These are phyloP conservation scores for Talaromyces sp. DNA, from an alignment of 2,329 filamentous ascomycete species.

Conservation along the genomic window DNA sequence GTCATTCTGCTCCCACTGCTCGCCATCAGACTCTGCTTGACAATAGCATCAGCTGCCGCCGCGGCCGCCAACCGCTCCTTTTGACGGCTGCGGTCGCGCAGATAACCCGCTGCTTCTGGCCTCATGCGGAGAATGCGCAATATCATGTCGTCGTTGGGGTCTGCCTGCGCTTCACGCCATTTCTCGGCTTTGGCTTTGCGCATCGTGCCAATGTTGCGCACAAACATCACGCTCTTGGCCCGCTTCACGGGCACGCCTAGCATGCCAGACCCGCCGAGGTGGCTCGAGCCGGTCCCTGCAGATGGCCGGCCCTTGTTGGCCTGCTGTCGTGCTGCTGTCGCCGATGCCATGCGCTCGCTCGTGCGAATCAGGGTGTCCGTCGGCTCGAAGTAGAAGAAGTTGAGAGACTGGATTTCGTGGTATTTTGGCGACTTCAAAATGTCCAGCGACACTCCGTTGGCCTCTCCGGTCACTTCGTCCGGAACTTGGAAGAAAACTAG, in stretches of 20 bases:
- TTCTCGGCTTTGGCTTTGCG: conserved; percentile 93
- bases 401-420: conserved; percentile 90
- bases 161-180: conserved; percentile 88
- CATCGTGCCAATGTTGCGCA: conserved; percentile 92
- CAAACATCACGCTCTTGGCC: conserved; percentile 78
- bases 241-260: conserved; percentile 47
- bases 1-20: conserved; percentile 50
- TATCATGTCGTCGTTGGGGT: conserved; percentile 98
- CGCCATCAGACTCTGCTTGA: conserved; percentile 76
- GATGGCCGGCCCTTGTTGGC: conserved; percentile 62
- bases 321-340: conserved; percentile 73
- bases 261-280: conserved; percentile 41
- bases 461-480: conserved; percentile 76
- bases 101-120: conserved; percentile 78
- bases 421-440: conserved; percentile 96
- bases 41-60: conserved; percentile 88
- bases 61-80: conserved; percentile 88
- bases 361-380: conserved; percentile 88
- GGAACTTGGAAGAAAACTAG: conserved; percentile 93
- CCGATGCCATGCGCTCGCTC: conserved; percentile 92
- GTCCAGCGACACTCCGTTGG: conserved; percentile 81
- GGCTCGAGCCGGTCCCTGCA: conserved; percentile 53
- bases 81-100: conserved; percentile 85
- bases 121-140: conserved; percentile 90
- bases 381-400: conserved; percentile 97